Evolutionary conservation across 2,329 filamentous ascomycete genomes (phyloP), one percentile per base, ranked within the genome.

Genomic region (Claviceps monticola): DNA sequence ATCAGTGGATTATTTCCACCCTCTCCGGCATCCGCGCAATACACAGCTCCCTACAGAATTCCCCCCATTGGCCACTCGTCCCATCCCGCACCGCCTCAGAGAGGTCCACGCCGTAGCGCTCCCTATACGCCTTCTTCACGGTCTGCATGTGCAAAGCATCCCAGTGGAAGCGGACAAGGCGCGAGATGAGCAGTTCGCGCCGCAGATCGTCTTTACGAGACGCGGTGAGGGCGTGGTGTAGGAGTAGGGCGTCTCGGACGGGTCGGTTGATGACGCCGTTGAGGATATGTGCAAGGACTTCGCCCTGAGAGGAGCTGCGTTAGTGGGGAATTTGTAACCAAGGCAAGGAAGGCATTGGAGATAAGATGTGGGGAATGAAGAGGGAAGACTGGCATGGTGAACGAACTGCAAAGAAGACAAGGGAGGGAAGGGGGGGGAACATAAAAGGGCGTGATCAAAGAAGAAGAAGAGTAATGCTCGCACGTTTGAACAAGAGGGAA

Each of bases 241-340:
- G 74, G 2, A 97, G 82, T 39, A 96, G 77, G 3, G 91, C 88
- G 66, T 97, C 93, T 51, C 93, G 87, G 56, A 95, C 88, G 5
- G 93, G 90, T 54, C 86, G 86, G 71, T 97, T 97, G 71, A 97
- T 95, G 53, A 95, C 83, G 61, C 93, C 93, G 69, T 97, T 96
- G 62, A 98, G 83, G 59, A 97, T 88, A 68, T 97, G 93, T 0
- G 89, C 88, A 39, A 97, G 81, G 19, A 95, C 82, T 71, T 98
- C 93, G 57, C 93, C 93, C 90, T 96, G 59, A 47, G 5, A 7
- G 29, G 9, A 34, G 29, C 29, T 34, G 9, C 29, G 4, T 34
- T 4, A 34, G 29, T 34, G 9, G 26, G 23, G 23, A 2, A 21
- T 21, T 21, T 21, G 21, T 21, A 4, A 21, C 21, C 21, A 21